Evolutionary conservation across 169 alveolate genomes (phyloP).

Genomic region (Plasmodium coatneyi): DNA sequence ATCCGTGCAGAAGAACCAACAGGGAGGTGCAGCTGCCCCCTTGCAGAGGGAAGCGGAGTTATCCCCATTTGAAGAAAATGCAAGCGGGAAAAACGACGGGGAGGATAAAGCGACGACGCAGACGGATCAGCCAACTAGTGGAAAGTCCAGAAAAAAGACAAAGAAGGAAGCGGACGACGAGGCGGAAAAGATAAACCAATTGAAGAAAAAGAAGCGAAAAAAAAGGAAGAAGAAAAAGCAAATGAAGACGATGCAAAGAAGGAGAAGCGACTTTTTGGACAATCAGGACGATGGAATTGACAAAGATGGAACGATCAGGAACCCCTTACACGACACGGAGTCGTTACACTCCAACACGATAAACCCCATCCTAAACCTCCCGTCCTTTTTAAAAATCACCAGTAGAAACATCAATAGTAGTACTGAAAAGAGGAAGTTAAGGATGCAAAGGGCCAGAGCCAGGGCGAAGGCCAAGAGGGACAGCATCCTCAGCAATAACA

Average conservation of each 20-base stretch:
- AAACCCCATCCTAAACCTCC: slow-evolving; percentile 40
- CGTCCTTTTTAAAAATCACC: slow-evolving; percentile 43
- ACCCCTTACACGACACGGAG: slow-evolving; percentile 73
- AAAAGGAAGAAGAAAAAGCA: slow-evolving; percentile 4
- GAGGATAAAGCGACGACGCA: background rate
- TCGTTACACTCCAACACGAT: slow-evolving; percentile 24
- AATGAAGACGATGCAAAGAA: background rate
- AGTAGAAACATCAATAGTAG: background rate
- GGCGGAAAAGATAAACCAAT: background rate
- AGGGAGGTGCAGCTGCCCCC: background rate
- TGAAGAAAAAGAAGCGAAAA: background rate
- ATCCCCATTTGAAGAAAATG: background rate
- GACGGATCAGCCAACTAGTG: background rate
- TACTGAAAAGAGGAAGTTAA: slow-evolving; percentile 11
- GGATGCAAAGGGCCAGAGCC: background rate
- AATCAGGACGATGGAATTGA: background rate
- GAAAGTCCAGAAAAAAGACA: background rate
- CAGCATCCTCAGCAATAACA: slow-evolving; percentile 47
- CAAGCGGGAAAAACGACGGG: background rate
- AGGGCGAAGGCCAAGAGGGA: slow-evolving; percentile 13
- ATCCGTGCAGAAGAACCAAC: background rate
- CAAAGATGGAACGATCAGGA: background rate
- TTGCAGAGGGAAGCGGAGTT: background rate
- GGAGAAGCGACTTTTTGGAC: background rate
- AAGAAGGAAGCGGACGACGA: background rate